These are phyloP conservation scores for Diplodia sapinea DNA, from an alignment of 2,329 filamentous ascomycete genomes.

Conservation along the genomic window DNA sequence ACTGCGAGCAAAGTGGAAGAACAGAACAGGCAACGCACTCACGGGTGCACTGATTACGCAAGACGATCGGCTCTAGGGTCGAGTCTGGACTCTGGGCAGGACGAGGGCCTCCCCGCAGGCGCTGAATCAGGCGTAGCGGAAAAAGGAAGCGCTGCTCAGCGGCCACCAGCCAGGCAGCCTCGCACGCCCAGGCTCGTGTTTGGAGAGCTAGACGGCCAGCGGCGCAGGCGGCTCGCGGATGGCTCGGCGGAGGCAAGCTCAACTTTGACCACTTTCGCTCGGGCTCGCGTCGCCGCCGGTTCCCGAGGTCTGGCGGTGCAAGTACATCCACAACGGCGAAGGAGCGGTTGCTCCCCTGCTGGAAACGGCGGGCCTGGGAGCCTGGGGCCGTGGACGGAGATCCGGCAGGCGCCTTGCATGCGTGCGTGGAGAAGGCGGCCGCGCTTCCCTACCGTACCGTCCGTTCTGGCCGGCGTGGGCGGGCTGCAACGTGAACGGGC, in stretches of 20 bases:
- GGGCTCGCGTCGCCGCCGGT: slow-evolving; percentile 1
- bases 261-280: slow-evolving; percentile 11
- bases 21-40: slow-evolving; percentile 12
- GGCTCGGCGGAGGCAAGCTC: slow-evolving; percentile 18
- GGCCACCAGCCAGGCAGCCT: slow-evolving; percentile 2
- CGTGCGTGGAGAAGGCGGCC: slow-evolving; percentile 3
- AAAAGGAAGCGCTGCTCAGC: slow-evolving; percentile 1
- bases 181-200: slow-evolving; percentile 18
- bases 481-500: slow-evolving; percentile 7
- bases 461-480: not conserved
- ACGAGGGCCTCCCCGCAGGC: slow-evolving; percentile 13
- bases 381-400: slow-evolving; percentile 1
- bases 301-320: not conserved
- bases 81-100: slow-evolving; percentile 21
- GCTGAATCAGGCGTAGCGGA: slow-evolving; percentile 18
- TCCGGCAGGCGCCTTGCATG: slow-evolving; percentile 13
- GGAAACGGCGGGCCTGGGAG: slow-evolving; percentile 13
- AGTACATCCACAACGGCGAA: not conserved
- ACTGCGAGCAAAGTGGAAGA: not conserved
- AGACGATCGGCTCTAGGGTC: slow-evolving; percentile 25
- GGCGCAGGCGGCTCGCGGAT: slow-evolving; percentile 24
- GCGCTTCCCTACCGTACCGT: slow-evolving; percentile 2
- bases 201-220: slow-evolving; percentile 9
- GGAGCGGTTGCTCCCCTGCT: slow-evolving; percentile 15
- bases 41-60: slow-evolving; percentile 20